Evolutionary conservation across 2,329 filamentous ascomycete species (phyloP), one percentile per base, ranked within the genome.

Genomic region (Massarina eburnea): DNA sequence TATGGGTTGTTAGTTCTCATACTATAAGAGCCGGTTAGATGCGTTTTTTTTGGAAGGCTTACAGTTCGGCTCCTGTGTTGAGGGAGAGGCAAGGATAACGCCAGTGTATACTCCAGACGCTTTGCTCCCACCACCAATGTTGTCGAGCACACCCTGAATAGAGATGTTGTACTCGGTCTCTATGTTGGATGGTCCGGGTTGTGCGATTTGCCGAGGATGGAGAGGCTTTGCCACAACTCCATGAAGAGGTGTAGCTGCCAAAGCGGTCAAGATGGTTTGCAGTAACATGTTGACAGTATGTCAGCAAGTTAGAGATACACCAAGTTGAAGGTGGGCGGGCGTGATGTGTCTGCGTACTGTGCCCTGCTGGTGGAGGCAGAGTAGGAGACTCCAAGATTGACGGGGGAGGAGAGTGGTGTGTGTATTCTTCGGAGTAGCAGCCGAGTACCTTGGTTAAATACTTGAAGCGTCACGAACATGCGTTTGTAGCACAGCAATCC

Each of bases 71-170:
- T 78, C 67, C 2, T 51, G 59, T 10, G 71, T 79, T 3, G 76
- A 79, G 17, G 80, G 80, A 54, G 77, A 80, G 2, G 80, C 80
- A 49, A 82, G 71, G 6, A 82, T 73, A 45, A 79, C 69, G 17
- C 80, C 79, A 3, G 76, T 59, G 19, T 59, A 66, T 3, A 77
- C 78, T 30, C 77, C 78, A 12, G 66, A 54, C n/a, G 73, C 78
- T 45, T 72, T 67, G 6, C 70, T 69, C 18, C 80, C 80, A 59
- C 78, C 66, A 8, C 80, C 80, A 41, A 82, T 78, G 55, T 83
- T 84, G 61, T 77, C 72, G 24, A 82, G 58, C 14, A 78, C 71
- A 21, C 77, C 75, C 56, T 79, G 69, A 4, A 80, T 65, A 14
- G 80, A 73, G 48, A 79, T 68, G 0, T 65, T 54, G 20, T 70